phyloP scores from a whole-genome alignment of 2,329 filamentous ascomycete species.

The Leptoxyphium fumago region DNA sequence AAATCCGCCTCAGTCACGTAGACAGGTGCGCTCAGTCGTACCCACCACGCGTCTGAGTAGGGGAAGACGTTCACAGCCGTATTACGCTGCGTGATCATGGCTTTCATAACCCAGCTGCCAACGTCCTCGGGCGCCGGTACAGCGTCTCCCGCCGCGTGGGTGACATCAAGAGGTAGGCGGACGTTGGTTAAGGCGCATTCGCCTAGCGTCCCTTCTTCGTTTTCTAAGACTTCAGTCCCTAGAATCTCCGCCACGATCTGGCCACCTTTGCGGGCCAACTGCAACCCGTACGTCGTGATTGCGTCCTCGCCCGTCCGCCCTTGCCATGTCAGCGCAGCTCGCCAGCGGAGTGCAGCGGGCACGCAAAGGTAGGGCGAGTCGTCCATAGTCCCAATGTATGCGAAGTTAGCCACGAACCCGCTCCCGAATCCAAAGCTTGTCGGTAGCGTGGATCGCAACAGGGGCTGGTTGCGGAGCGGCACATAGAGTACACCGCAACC shows the following conservation, averaged over 20 bases:
- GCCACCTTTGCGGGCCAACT: conserved; percentile 50
- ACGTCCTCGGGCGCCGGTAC: conserved; percentile 13
- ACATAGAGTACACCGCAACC: conserved; percentile 68
- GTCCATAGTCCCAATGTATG: conserved; percentile 62
- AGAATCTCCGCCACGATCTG: conserved; percentile 45
- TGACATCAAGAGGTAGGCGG: conserved; percentile 6
- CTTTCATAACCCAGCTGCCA: conserved; percentile 26
- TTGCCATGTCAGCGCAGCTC: conserved; percentile 25
- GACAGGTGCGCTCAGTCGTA: conserved; percentile 62
- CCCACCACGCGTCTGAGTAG: conserved; percentile 51
- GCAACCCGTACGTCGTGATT: conserved; percentile 48
- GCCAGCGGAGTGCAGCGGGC: conserved; percentile 53
- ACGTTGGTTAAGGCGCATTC: conserved; percentile 36
- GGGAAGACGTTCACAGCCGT: conserved; percentile 56
- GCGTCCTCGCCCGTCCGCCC: conserved; percentile 52
- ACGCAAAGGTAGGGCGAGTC: conserved; percentile 56
- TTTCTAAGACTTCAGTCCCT: conserved; percentile 59
- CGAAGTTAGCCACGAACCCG: conserved; percentile 51
- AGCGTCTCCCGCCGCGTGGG: conserved; percentile 20
- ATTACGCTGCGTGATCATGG: conserved; percentile 42
- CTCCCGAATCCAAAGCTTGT: conserved; percentile 63
- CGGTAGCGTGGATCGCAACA: conserved; percentile 57
- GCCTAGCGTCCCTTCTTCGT: conserved; percentile 44
- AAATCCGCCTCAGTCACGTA: conserved; percentile 75
- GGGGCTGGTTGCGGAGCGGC: conserved; percentile 53